These are phyloP conservation scores for Diaporthe vexans DNA, from an alignment of 2,329 filamentous ascomycete species.

Conservation along the genomic window DNA sequence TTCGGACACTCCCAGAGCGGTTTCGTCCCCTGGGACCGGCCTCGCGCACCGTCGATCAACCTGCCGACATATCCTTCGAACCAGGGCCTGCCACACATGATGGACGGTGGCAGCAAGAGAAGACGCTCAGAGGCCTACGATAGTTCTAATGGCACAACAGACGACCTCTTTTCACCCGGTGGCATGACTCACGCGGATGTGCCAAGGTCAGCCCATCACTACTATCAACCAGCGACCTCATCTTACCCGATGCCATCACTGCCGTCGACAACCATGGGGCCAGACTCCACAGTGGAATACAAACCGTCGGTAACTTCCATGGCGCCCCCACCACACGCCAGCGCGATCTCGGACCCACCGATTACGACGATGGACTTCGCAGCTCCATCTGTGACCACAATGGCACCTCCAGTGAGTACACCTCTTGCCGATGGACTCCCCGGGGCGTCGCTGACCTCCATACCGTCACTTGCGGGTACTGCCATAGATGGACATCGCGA, in stretches of 20 bases:
- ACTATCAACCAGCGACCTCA: constrained; percentile 30
- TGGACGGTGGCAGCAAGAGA: constrained; percentile 34
- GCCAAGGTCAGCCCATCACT: constrained; percentile 22
- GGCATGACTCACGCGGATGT: constrained; percentile 33
- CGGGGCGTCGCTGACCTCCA: constrained; percentile 31
- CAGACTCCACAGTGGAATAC: constrained; percentile 29
- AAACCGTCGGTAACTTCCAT: constrained; percentile 32
- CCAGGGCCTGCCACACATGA: constrained; percentile 23
- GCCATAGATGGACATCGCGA: constrained; percentile 33
- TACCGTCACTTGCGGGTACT: constrained; percentile 30
- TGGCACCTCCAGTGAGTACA: constrained; percentile 40
- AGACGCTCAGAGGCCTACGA: constrained; percentile 39
- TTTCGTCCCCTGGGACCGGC: constrained; percentile 34
- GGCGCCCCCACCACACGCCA: constrained; percentile 21
- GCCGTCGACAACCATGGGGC: constrained; percentile 16
- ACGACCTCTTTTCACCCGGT: constrained; percentile 37
- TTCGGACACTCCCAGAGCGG: constrained; percentile 21
- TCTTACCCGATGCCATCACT: constrained; percentile 37
- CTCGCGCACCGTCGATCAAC: constrained; percentile 31
- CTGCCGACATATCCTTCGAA: constrained; percentile 24
- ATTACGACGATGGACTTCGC: constrained; percentile 38
- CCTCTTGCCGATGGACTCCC: constrained; percentile 19
- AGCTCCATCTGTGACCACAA: constrained; percentile 35
- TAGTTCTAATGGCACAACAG: constrained; percentile 2
- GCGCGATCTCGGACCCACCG: constrained; percentile 32